Conservation (phyloP, 108 stramenopile species). For the Chaetoceros muelleri region DNA sequence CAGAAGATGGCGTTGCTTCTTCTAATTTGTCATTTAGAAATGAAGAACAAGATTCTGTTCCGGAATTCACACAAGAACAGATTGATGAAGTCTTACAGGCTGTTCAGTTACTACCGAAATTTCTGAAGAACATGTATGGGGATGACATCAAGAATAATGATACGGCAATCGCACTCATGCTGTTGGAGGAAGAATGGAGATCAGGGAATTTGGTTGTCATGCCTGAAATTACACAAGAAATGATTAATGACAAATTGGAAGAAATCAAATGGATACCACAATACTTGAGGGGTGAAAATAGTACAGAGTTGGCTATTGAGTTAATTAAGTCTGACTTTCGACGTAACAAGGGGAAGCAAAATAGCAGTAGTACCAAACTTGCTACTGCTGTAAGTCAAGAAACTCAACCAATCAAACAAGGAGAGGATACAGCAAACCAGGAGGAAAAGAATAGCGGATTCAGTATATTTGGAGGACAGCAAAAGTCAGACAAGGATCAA, state of each 20-base stretch:
- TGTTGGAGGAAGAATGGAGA: conserved; percentile 44
- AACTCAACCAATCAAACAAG: not conserved
- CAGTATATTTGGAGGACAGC: not conserved
- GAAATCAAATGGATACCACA: conserved; percentile 11
- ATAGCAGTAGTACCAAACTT: not conserved
- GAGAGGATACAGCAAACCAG: not conserved
- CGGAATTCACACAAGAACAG: conserved; percentile 35
- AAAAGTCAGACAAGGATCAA: not conserved
- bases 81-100: conserved; percentile 31
- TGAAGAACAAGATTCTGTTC: conserved; percentile 8
- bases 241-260: conserved; percentile 6
- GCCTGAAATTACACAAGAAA: not conserved
- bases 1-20: too few relatives aligned
- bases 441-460: not conserved
- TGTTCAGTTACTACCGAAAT: conserved; percentile 16
- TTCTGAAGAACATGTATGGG: conserved; percentile 24
- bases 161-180: conserved; percentile 36
- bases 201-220: conserved; percentile 3
- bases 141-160: conserved; percentile 22
- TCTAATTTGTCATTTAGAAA: not conserved
- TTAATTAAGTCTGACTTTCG: not conserved
- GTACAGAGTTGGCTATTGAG: not conserved
- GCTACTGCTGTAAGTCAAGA: not conserved
- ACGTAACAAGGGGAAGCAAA: not conserved
- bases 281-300: conserved; percentile 11